Conservation (phyloP, 176 grass and related monocot species). For the Zea mays region Zm-B73-REFERENCE-NAM-5.0 NC_050097.1:344501-345000, state of each 20-base stretch:
- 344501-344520: background rate
- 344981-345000: background rate
- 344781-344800: background rate
- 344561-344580: background rate
- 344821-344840: background rate
- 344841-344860: background rate
- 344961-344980: too few relatives aligned
- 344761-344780: background rate
- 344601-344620: background rate
- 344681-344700: background rate
- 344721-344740: slow-evolving; percentile 25
- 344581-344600: too few relatives aligned
- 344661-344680: slow-evolving; percentile 27
- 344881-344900: background rate
- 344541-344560: background rate
- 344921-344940: background rate
- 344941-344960: too few relatives aligned
- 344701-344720: slow-evolving; percentile 14
- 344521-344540: background rate
- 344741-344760: background rate
- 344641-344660: slow-evolving; percentile 36
- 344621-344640: background rate
- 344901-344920: background rate
- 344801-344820: background rate
- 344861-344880: background rate